Percentiles rank a stretch among this genome's conserved stretches.
Conservation (phyloP, 768 basidiomycete species). For the Boletus coccyginus region DNA sequence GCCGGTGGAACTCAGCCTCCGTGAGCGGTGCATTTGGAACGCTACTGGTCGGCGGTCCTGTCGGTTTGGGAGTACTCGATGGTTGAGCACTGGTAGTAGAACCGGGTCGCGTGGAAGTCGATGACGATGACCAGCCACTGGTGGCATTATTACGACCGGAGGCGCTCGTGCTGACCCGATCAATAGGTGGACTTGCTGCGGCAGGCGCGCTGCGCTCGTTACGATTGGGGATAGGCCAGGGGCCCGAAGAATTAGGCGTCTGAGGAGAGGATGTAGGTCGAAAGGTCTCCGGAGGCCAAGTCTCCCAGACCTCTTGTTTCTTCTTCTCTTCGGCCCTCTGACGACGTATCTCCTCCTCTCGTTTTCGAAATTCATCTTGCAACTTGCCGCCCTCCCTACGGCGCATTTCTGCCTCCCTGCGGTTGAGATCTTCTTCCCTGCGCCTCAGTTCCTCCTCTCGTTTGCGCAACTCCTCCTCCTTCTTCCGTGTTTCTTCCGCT, state of each 20-base stretch:
- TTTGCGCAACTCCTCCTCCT: conserved; percentile 24
- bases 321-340: conserved; percentile 32
- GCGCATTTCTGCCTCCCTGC: conserved; percentile 30
- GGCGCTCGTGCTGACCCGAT: conserved; percentile 29
- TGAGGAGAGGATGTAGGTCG: conserved; percentile 27
- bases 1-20: conserved; percentile 60
- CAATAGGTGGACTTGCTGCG: conserved; percentile 31
- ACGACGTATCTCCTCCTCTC: conserved; percentile 31
- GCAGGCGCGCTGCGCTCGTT: conserved; percentile 32
- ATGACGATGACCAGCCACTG: conserved; percentile 29
- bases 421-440: conserved; percentile 33
- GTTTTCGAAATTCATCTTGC: conserved; percentile 30
- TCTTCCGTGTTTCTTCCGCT: conserved; percentile 23
- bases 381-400: conserved; percentile 27
- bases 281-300: conserved; percentile 26
- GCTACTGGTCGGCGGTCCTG: conserved; percentile 13
- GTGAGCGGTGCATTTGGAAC: conserved; percentile 25
- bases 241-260: conserved; percentile 25
- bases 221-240: conserved; percentile 33
- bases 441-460: conserved; percentile 29
- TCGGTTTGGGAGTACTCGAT: conserved; percentile 26
- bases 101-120: conserved; percentile 28
- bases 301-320: conserved; percentile 28
- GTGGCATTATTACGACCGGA: conserved; percentile 28
- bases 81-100: conserved; percentile 26